Evolutionary conservation across 73 alveolate genomes (phyloP).

Genomic region (Paramecium biaurelia): DNA sequence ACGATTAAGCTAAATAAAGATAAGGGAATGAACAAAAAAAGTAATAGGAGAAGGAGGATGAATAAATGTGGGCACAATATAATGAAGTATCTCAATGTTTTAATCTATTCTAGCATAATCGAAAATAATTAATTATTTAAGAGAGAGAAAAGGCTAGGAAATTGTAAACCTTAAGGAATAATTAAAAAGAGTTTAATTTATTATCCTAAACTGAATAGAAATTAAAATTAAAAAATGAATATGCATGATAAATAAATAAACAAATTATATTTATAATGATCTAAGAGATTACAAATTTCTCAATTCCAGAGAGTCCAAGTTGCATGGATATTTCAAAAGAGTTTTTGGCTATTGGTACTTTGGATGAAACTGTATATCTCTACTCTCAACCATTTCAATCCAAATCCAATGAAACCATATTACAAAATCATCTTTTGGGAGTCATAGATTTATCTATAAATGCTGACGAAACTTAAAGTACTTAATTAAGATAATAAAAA

Average conservation of each 20-base stretch:
- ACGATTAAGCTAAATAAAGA: background rate
- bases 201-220: background rate
- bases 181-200: background rate
- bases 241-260: background rate
- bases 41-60: conserved; percentile 51
- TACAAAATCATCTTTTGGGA: conserved; percentile 20
- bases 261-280: background rate
- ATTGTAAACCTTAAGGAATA: background rate
- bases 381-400: background rate
- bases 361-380: conserved; percentile 28
- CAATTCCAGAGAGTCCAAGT: background rate
- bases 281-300: background rate
- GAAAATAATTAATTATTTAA: no score
- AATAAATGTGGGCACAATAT: conserved; percentile 65
- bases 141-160: background rate
- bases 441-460: conserved; percentile 17
- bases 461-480: conserved; percentile 29
- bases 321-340: conserved; percentile 21
- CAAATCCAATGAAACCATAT: background rate
- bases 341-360: conserved; percentile 9
- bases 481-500: background rate
- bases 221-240: background rate
- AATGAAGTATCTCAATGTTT: background rate
- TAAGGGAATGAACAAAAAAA: background rate
- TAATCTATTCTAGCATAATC: no score